phyloP scores from a whole-genome alignment of 495 filamentous ascomycete genomes.

The Annulohypoxylon nitens region DNA sequence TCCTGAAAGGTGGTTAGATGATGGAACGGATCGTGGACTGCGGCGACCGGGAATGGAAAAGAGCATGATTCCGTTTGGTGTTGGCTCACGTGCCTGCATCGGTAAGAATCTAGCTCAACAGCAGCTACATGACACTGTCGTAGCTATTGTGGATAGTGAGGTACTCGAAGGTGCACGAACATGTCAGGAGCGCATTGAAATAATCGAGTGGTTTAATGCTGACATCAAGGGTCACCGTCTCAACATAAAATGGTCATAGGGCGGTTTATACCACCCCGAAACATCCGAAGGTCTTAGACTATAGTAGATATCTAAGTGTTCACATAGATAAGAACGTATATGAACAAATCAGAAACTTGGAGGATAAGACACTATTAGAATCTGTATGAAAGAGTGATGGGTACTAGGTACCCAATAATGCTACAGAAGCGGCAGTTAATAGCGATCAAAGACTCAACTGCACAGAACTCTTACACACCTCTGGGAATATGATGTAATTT shows the following conservation, averaged over 20 bases:
- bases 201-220: constrained; percentile 17
- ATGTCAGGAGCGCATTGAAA: constrained; percentile 13
- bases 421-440: neutral
- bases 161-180: constrained; percentile 4
- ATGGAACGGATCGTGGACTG: constrained; percentile 1
- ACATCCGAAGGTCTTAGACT: neutral
- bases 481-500: neutral
- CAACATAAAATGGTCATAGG: constrained; percentile 12
- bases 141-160: constrained; percentile 1
- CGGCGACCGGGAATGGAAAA: constrained; percentile 8
- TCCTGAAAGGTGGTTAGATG: constrained; percentile 14
- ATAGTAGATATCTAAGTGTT: neutral
- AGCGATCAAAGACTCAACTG: neutral
- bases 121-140: constrained; percentile 9
- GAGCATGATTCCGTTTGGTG: constrained; percentile 8
- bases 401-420: no score
- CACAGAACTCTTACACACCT: no score
- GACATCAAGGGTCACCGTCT: constrained; percentile 14
- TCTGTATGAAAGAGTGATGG: no score
- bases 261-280: neutral
- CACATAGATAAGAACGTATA: neutral
- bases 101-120: constrained; percentile 11
- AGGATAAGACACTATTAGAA: no score
- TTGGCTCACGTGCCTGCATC: constrained; percentile 8
- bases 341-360: neutral